Base-by-base conservation (phyloP, 2,329 filamentous ascomycete species). In the Nemania bipapillata region DNA sequence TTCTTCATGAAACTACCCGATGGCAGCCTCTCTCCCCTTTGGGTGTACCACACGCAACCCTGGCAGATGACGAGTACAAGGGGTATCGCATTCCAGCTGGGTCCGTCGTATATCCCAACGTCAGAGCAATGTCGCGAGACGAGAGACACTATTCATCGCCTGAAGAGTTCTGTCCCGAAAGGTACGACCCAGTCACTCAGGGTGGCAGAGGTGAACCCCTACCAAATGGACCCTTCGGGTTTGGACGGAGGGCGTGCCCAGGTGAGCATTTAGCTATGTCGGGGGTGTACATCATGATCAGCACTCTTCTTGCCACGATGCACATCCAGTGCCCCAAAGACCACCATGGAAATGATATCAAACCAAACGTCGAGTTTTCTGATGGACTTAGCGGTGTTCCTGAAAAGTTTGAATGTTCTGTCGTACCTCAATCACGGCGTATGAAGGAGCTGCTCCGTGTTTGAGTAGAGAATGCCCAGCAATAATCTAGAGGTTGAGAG, bases 181-280 rank as follows among this genome's bases (percentile, higher is more conserved):
- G 77, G 32, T 79, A 77, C 56, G 50, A 76, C 28, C 60, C 76
- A 0, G 65, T 54, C 20, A 60, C 65, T 11, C 42, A 74, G 53
- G 75, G 75, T 3, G 77, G 75, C 1, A 71, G 67, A 30, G 76
- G 67, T 0, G 77, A 79, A 59, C 77, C 77, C 7, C 77, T 71
- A 76, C 77, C 77, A 0, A 66, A 73, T 7, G 77, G 77, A 0
- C 73, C 75, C 11, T 79, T 84, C 70, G 83, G 83, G 9, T 85
- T 83, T 76, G 83, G 83, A 4, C 75, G 83, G n/a, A 77, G 83
- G 7, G 78, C 81, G 3, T 85, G 83, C 63, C 78, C 80, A 24
- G 83, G 83, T 1, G 78, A 81, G 52, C 76, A 79, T 35, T 75
- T 87, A n/a, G 85, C 85, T 0, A 83, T 86, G 72, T 82, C 84